Conservation (phyloP, 1,284 basidiomycete species). For the Tylopilus sp. region DNA sequence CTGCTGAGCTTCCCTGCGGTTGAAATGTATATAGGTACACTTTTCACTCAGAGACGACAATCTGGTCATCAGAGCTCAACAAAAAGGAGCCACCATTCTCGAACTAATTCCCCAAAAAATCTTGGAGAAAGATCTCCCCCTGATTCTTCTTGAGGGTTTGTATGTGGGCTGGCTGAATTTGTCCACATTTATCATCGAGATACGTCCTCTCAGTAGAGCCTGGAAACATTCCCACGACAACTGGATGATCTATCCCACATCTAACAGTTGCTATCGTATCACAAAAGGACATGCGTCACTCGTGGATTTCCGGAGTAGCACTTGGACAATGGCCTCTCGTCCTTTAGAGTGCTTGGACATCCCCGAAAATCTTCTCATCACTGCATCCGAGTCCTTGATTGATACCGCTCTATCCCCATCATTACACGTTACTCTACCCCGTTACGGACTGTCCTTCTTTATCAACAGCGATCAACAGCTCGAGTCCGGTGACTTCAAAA, state of each 20-base stretch:
- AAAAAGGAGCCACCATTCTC: neutral
- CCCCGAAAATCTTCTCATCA: no score
- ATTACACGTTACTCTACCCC: constrained; percentile 40
- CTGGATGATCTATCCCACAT: constrained; percentile 18
- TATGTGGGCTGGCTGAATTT: constrained; percentile 53
- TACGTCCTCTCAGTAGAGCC: constrained; percentile 43
- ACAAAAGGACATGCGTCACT: constrained; percentile 23
- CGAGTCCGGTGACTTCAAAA: constrained; percentile 36
- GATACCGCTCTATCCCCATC: no score
- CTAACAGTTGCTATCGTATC: constrained; percentile 10
- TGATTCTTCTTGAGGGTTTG: no score
- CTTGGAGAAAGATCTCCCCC: constrained; percentile 52
- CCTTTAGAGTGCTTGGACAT: no score
- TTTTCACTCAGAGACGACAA: constrained; percentile 38
- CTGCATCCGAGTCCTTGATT: neutral
- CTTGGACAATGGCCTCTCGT: no score
- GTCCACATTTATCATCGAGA: constrained; percentile 42
- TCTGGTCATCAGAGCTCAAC: constrained; percentile 15
- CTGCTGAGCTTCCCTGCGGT: no score
- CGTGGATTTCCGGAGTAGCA: constrained; percentile 44
- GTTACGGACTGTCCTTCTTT: constrained; percentile 49
- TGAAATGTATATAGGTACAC: constrained; percentile 33
- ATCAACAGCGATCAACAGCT: constrained; percentile 38
- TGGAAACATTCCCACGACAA: constrained; percentile 34
- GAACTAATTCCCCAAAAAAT: constrained; percentile 51